These are phyloP conservation scores for Helotiales sp. DNA, from an alignment of 2,329 filamentous ascomycete genomes.

Conservation along the genomic window DNA sequence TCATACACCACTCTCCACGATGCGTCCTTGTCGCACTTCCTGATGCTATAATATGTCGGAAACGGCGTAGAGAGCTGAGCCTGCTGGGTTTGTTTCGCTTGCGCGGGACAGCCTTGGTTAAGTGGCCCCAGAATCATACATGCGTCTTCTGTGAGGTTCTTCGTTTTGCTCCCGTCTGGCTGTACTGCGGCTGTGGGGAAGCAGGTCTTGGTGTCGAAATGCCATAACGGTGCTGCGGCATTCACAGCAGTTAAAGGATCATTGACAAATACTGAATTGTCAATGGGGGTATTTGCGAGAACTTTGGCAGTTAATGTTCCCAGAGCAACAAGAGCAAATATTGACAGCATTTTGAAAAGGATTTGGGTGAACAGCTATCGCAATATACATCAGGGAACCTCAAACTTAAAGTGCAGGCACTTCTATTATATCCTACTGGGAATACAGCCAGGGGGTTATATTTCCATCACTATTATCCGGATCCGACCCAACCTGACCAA, in stretches of 20 bases:
- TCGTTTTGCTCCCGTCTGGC: constrained; percentile 26
- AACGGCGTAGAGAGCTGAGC: constrained; percentile 29
- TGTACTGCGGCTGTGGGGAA: constrained; percentile 28
- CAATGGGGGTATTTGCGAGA: constrained; percentile 26
- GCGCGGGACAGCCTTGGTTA: constrained; percentile 24
- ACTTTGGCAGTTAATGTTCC: constrained; percentile 1
- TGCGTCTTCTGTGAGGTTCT: constrained; percentile 18
- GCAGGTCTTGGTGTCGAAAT: constrained; percentile 29
- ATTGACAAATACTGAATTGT: constrained; percentile 23
- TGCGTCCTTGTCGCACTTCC: constrained; percentile 23
- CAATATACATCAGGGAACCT: not conserved
- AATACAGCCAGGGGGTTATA: not conserved
- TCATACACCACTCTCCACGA: constrained; percentile 33
- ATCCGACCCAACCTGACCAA: not conserved
- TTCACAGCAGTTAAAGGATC: constrained; percentile 22
- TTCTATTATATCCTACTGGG: not conserved
- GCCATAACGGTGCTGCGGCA: constrained; percentile 28
- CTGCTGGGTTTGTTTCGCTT: constrained; percentile 21
- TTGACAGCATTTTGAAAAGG: not conserved
- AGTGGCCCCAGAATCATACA: constrained; percentile 18
- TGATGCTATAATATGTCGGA: constrained; percentile 30
- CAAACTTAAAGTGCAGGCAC: not conserved
- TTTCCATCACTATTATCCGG: not conserved
- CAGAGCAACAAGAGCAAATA: constrained; percentile 6
- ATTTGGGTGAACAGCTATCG: not conserved